Evolutionary conservation across 441 rosid species (phyloP).

Genomic region (Viola pubescens): DNA sequence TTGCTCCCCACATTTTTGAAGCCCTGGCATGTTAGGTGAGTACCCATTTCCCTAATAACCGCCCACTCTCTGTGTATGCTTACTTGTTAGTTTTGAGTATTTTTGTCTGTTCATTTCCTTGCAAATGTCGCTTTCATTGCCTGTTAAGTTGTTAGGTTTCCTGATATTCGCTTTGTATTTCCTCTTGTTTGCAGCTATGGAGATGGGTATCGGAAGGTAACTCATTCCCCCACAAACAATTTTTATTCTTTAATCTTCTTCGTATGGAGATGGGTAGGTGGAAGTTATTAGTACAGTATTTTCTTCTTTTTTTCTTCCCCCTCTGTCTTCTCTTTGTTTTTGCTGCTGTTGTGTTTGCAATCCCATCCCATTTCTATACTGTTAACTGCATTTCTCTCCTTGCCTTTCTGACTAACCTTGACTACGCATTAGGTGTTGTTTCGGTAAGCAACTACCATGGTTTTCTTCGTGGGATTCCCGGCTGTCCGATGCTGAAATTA

Average conservation of each 20-base stretch:
- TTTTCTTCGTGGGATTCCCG: constrained; percentile 28
- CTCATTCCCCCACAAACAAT: not conserved
- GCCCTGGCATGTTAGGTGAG: too few species aligned
- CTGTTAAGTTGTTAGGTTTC: too few species aligned
- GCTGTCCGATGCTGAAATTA: constrained; percentile 21
- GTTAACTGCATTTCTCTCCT: not conserved
- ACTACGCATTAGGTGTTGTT: constrained; percentile 29
- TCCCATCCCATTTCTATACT: too few species aligned
- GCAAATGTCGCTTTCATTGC: too few species aligned
- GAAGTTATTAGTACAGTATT: not conserved
- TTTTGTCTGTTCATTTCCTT: too few species aligned
- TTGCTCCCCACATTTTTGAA: too few species aligned
- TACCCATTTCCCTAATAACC: too few species aligned
- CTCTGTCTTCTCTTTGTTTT: not conserved
- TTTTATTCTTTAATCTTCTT: not conserved
- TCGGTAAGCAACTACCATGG: constrained; percentile 29
- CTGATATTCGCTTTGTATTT: too few species aligned
- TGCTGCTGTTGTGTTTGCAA: not conserved
- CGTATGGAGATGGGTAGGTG: not conserved
- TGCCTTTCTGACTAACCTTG: not conserved
- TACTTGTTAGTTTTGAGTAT: too few species aligned
- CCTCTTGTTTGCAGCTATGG: not conserved
- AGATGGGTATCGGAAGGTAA: not conserved
- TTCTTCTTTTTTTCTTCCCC: not conserved
- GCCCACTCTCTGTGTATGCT: too few species aligned